A percentile compares a stretch with the other conserved stretches of the same genome.
phyloP scores from a whole-genome alignment of 2,329 filamentous ascomycete genomes.

The Bipolaris cookei region DNA sequence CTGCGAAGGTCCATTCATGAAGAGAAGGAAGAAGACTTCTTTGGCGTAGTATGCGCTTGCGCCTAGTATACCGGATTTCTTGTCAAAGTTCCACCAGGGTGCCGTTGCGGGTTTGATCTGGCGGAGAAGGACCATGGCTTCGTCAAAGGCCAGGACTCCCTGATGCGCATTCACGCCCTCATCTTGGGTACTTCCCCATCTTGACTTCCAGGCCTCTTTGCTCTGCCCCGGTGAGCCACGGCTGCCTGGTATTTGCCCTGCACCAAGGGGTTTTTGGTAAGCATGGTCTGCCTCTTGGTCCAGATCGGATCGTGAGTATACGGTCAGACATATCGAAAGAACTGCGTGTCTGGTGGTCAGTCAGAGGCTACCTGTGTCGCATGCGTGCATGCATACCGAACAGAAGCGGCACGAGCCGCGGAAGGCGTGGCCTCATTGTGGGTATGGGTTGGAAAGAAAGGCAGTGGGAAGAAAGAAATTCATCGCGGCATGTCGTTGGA shows the following conservation, averaged over 20 bases:
- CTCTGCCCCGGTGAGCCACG: conserved; percentile 1
- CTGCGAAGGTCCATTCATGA: conserved; percentile 66
- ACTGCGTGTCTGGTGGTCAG: conserved; percentile 37
- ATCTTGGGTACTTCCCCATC: conserved; percentile 26
- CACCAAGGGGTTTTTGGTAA: conserved; percentile 33
- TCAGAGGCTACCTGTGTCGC: conserved; percentile 17
- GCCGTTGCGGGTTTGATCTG: conserved; percentile 51
- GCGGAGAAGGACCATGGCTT: conserved; percentile 51
- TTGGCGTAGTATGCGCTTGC: conserved; percentile 66
- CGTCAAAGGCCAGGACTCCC: conserved; percentile 39
- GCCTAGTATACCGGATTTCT: conserved; percentile 64
- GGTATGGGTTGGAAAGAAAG: conserved; percentile 18
- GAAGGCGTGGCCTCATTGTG: conserved; percentile 45
- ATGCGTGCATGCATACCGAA: conserved; percentile 35
- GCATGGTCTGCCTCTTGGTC: conserved; percentile 27
- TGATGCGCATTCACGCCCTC: conserved; percentile 19
- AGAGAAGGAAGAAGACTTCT: conserved; percentile 67
- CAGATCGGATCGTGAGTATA: conserved; percentile 32
- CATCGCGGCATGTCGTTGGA: conserved; percentile 41
- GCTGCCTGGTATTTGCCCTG: conserved; percentile 19
- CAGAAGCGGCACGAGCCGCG: conserved; percentile 47
- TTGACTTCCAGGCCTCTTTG: conserved; percentile 26
- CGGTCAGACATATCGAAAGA: conserved; percentile 37
- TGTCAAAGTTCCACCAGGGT: conserved; percentile 52
- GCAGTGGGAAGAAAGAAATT: conserved; percentile 24